Evolutionary conservation across 345 rosid genomes (phyloP).

Genomic region (Populus euphratica): DNA sequence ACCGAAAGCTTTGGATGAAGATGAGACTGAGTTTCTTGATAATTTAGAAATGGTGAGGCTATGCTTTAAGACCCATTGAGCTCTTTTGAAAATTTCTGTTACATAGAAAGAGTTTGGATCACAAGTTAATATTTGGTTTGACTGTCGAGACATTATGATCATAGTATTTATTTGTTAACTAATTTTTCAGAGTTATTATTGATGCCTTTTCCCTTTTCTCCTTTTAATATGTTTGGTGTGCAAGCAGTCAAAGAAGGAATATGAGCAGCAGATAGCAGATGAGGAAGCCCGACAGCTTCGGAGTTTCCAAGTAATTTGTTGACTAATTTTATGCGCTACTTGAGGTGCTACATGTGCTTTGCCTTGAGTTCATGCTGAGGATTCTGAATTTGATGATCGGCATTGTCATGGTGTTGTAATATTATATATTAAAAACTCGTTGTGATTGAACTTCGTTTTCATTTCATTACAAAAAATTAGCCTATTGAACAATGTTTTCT

Average conservation of each 20-base stretch:
- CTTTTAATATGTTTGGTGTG: not conserved
- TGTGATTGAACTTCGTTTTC: not conserved
- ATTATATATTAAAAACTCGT: not conserved
- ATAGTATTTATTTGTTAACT: too few relatives aligned
- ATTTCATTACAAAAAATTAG: not conserved
- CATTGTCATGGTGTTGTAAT: not conserved
- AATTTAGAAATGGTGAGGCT: conserved; percentile 66
- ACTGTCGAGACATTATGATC: too few relatives aligned
- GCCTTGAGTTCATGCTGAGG: not conserved
- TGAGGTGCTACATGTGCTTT: not conserved
- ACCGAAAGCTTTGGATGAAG: conserved; percentile 95
- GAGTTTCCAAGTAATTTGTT: conserved; percentile 67
- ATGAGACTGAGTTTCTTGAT: conserved; percentile 96
- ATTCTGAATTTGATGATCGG: not conserved
- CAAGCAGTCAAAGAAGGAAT: conserved; percentile 65
- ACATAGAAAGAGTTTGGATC: too few relatives aligned
- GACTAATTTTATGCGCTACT: too few relatives aligned
- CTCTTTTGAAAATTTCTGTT: not conserved
- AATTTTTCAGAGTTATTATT: not conserved
- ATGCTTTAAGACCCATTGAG: conserved; percentile 1
- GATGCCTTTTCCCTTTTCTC: conserved; percentile 1
- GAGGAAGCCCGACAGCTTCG: conserved; percentile 69
- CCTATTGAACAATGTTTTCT: not conserved
- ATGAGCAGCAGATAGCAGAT: conserved; percentile 66
- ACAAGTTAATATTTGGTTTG: not conserved